Conservation (phyloP, 352 stramenopile genomes). For the Aphanomyces cochlioides region DNA sequence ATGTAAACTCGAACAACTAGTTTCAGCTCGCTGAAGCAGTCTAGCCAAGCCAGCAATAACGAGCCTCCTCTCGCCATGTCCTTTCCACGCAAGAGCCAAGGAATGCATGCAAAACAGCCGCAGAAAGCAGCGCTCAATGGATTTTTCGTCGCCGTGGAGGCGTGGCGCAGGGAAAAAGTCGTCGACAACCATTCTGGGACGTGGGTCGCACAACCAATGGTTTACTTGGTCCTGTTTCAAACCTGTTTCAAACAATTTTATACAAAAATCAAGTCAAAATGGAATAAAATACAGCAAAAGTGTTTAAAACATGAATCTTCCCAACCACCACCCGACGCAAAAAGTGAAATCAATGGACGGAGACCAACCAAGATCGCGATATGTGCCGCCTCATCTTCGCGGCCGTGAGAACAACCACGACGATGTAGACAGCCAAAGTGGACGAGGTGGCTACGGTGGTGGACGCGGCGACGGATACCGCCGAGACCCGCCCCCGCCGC, state of each 20-base stretch:
- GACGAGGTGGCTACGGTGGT: constrained; percentile 21
- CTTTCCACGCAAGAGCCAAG: no score
- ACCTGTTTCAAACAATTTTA: constrained; percentile 2
- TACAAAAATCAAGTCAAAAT: constrained; percentile 2
- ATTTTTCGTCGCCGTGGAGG: no score
- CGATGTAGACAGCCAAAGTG: constrained; percentile 12
- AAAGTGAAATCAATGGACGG: constrained; percentile 21
- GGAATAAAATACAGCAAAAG: no score
- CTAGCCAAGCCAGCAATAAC: no score
- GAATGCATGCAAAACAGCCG: no score
- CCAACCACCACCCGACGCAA: constrained; percentile 16
- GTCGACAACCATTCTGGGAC: neutral
- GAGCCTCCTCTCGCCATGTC: no score
- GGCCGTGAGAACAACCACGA: neutral
- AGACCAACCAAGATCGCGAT: constrained; percentile 25
- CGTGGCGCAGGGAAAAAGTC: no score
- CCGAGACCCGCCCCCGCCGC: constrained; percentile 10
- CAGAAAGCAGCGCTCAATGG: no score
- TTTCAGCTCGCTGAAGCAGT: no score
- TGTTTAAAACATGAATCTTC: constrained; percentile 22
- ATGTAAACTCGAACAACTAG: no score
- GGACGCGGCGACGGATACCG: constrained; percentile 32
- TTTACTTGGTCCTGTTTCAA: neutral
- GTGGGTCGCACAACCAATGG: constrained; percentile 1
- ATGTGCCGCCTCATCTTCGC: constrained; percentile 35